Evolutionary conservation across 768 basidiomycete genomes (phyloP), one percentile per base, ranked within the genome.

Genomic region (Pholiota conissans): DNA sequence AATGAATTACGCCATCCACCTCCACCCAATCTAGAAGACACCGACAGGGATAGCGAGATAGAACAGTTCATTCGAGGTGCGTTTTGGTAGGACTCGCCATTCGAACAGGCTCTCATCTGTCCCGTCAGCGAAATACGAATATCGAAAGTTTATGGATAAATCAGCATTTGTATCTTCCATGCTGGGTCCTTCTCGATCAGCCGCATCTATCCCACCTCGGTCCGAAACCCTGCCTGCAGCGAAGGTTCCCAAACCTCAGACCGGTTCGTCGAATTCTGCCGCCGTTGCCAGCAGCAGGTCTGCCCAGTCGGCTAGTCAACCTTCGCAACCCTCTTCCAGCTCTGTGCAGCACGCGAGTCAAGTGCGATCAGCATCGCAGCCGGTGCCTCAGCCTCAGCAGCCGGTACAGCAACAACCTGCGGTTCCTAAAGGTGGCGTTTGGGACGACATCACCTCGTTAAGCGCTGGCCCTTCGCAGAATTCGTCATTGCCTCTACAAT

Each of bases 11-110:
- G 87, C 9, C 72, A 95, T 66, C 94, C 93, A 3, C 93, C 93
- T 0, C 93, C 93, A 0, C 82, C 91, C 3, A 89, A 88, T 61
- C 76, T 89, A 66, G 83, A 88, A 37, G 91, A 93, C 51, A 77
- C 81, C 1, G 90, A 91, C 65, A 80, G 94, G 28, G 93, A 96
- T 67, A 89, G 90, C 47, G 95, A 98, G 59, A 81, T 98, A 42
- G 95, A 98, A 71, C 86, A 84, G 66, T 97, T 86, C 74, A 95
- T 98, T 59, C 84, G 95, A 57, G 79, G 91, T 90, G 75, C 72
- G 82, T 53, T 7, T 52, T n/a, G 18, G 29, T 24, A 10, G 39
- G 13, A 53, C 46, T 18, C 16, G 10, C 22, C n/a, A 22, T 18
- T n/a, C 30, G 37, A 14, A 18, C 26, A 4, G 37, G 20, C 34